Evolutionary conservation across 148 eudicot genomes (phyloP), one percentile per base, ranked within the genome.

Genomic region (Chenopodium album): DNA sequence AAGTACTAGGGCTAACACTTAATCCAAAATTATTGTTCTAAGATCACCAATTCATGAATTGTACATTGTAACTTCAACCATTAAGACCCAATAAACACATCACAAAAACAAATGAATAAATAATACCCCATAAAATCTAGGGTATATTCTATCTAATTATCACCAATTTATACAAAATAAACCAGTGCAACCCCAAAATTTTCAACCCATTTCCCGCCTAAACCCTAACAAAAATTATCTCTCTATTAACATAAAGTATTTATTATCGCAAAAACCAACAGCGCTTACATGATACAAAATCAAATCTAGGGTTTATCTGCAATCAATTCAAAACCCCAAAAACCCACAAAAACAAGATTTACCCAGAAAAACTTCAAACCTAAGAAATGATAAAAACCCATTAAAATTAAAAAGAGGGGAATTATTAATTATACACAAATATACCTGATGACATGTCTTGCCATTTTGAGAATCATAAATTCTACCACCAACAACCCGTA

Each of bases 401-500:
- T 37, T 37, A 37, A 37, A 37, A 37, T 37, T 37, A n/a, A 7
- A 28, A 13, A 64, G 16, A 65, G 2, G 68, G 4, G 1, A 50
- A 7, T 19, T 34, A 34, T 34, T 2, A 50, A 7, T 19, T 34
- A 34, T 34, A 34, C 3, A 34, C 13, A 79, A 0, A 13, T 56
- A 52, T 84, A 95, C 98, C 94, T 95, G 98, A 78, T 95, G 98
- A 47, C 98, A 95, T 83, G 93, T 86, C 31, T 88, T 91, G 34
- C 93, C 97, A 66, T 89, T 88, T 16, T 84, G 41, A 28, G 98
- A 85, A 83, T 90, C 92, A 59, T 90, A 89, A 8, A 90, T 89
- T 29, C 89, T 64, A 19, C 81, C 89, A 34, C 88, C 85, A 29
- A 91, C 76, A 8, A 89, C 79, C 23, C 92, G 82, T 68, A 89